Conservation (phyloP, 352 stramenopile genomes). For the Pythium insidiosum region DNA sequence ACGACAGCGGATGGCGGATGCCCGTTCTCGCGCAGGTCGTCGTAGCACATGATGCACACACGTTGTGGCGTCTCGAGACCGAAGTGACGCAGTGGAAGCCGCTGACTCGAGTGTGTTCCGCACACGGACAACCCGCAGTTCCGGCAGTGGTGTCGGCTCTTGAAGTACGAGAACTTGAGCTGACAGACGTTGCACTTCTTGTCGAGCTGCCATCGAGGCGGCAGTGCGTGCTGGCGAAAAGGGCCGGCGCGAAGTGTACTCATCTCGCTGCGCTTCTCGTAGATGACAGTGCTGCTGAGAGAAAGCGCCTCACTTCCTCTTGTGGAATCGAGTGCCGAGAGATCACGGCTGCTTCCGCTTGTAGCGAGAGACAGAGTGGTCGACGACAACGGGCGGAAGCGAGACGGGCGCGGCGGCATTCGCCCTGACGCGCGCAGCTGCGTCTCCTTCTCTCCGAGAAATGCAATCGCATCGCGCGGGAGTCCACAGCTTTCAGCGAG, state of each 20-base stretch:
- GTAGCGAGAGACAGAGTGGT: not conserved
- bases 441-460: constrained; percentile 33
- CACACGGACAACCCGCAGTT: constrained; percentile 85
- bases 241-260: constrained; percentile 13
- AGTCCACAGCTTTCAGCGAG: constrained; percentile 49
- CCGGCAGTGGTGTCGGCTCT: constrained; percentile 82
- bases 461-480: constrained; percentile 36
- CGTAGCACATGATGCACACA: constrained; percentile 76
- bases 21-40: constrained; percentile 67
- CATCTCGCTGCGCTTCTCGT: constrained; percentile 5
- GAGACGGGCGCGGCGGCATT: constrained; percentile 33
- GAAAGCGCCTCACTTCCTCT: too few relatives aligned
- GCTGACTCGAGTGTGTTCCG: constrained; percentile 67
- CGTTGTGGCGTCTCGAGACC: constrained; percentile 52
- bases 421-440: constrained; percentile 32
- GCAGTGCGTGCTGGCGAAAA: constrained; percentile 18
- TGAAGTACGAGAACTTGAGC: constrained; percentile 83
- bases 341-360: constrained; percentile 1
- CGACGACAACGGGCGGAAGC: constrained; percentile 28
- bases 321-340: too few relatives aligned
- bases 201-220: constrained; percentile 63
- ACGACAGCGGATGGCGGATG: constrained; percentile 58
- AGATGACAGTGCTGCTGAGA: too few relatives aligned
- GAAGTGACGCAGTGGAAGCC: constrained; percentile 50
- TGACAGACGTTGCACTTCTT: constrained; percentile 80